Percentiles rank a stretch among this genome's conserved stretches.
phyloP scores from a whole-genome alignment of 768 basidiomycete species.

The Xerocomellus chrysenteron region DNA sequence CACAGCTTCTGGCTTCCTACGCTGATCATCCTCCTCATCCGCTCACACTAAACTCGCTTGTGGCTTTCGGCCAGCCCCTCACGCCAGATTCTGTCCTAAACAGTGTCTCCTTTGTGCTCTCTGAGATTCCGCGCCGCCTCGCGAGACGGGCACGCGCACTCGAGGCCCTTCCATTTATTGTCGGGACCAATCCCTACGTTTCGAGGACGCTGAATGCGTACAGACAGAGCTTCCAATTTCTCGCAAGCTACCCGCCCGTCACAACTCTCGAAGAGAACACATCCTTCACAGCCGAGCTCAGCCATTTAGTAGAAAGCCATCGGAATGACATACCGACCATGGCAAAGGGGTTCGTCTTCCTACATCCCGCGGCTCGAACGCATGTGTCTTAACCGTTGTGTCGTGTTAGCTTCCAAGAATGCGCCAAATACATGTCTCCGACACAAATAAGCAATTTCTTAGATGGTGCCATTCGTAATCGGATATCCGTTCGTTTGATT shows the following conservation, averaged over 20 bases:
- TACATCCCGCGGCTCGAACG: background rate
- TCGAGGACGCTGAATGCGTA: conserved; percentile 67
- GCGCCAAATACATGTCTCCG: conserved; percentile 77
- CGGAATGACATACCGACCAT: conserved; percentile 87
- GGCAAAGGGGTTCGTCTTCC: conserved; percentile 73
- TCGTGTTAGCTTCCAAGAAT: conserved; percentile 74
- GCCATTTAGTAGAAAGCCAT: conserved; percentile 70
- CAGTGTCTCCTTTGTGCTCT: conserved; percentile 71
- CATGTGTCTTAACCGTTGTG: background rate
- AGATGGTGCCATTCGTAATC: conserved; percentile 80
- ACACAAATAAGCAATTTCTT: conserved; percentile 78
- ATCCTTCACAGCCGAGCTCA: conserved; percentile 64
- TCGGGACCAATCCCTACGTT: conserved; percentile 88
- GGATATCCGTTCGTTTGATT: conserved; percentile 84
- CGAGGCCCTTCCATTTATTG: conserved; percentile 81
- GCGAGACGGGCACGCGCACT: conserved; percentile 72
- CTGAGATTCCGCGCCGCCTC: conserved; percentile 75
- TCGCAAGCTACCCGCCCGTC: conserved; percentile 67
- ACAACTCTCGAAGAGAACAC: conserved; percentile 68
- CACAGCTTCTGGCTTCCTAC: conserved; percentile 60
- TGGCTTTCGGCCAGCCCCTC: conserved; percentile 75
- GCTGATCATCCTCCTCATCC: conserved; percentile 63
- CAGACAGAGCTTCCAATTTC: conserved; percentile 64
- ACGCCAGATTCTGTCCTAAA: conserved; percentile 67
- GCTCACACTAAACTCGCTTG: conserved; percentile 67